Evolutionary conservation across 345 rosid species (phyloP), one percentile per base, ranked within the genome.

Genomic region (Diplotaxis tenuifolia): DNA sequence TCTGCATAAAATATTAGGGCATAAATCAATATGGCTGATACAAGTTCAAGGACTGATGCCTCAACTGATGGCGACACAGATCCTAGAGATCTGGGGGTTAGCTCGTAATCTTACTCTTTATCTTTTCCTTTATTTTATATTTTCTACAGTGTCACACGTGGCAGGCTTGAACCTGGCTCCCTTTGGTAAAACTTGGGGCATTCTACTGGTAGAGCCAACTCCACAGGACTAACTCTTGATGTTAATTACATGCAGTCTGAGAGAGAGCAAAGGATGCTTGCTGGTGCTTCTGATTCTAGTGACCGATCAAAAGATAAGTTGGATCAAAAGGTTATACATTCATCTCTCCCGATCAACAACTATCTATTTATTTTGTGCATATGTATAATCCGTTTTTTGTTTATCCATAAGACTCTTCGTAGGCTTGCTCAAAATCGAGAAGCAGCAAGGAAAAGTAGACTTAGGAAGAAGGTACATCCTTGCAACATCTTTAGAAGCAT

Each of bases 361-460:
- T 3, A 47, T 42, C 28, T 59, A 28, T 56, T 55, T 45, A 9
- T 68, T 54, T 42, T 55, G 10, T 6, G 11, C 64, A n/a, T 72
- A 45, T 78, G 65, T 49, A 25, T 74, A 72, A 73, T 67, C 36
- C 22, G 27, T 29, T 16, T 68, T 42, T 67, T 34, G 0, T 16
- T 56, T 57, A 58, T 71, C 62, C 45, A 16, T 86, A 94, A n/a
- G 97, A 91, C 96, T 0, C 73, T 89, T 62, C 90, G 97, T 36
- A 87, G 97, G 81, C 98, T 94, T 79, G 98, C 98, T 75, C 98
- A 94, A 81, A 94, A 94, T 75, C 95, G 99, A 12, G 99, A 94
- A 82, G 99, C 99, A 61, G 99, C 99, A 20, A 87, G 99, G 67
- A 94, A 94, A 83, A 94, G 97, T 74, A 86, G 97, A 70, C 74